These are phyloP conservation scores for Venturia pyrina DNA, from an alignment of 2,329 filamentous ascomycete species.

Conservation along the genomic window DNA sequence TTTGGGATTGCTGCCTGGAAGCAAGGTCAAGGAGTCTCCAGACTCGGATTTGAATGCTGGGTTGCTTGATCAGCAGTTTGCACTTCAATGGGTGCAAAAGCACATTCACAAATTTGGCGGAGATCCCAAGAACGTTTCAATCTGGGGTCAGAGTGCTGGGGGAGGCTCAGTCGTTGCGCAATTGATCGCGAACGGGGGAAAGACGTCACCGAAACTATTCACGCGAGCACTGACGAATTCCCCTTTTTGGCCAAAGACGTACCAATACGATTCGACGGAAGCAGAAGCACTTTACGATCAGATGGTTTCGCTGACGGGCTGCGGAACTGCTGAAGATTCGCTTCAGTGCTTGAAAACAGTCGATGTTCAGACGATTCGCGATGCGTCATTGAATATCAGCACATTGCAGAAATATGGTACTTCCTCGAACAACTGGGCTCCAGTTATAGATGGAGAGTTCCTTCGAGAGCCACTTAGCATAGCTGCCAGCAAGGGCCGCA, in stretches of 20 bases:
- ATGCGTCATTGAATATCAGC: constrained; percentile 41
- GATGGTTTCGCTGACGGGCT: constrained; percentile 39
- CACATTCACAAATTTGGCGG: constrained; percentile 47
- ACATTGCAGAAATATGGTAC: constrained; percentile 44
- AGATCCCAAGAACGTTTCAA: constrained; percentile 41
- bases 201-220: constrained; percentile 37
- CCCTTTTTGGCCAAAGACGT: constrained; percentile 52
- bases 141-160: constrained; percentile 47
- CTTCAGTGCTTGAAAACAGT: constrained; percentile 45
- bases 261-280: constrained; percentile 40
- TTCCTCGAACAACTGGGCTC: constrained; percentile 49
- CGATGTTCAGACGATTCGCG: constrained; percentile 43
- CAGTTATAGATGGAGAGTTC: constrained; percentile 49
- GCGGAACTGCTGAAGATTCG: constrained; percentile 31
- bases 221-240: constrained; percentile 40
- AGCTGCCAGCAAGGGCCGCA: constrained; percentile 26
- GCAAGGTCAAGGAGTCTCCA: constrained; percentile 33
- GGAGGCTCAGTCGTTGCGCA: constrained; percentile 45
- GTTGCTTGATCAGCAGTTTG: constrained; percentile 42
- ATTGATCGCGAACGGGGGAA: constrained; percentile 38
- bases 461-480: constrained; percentile 38
- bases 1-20: constrained; percentile 45
- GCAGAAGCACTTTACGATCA: constrained; percentile 42
- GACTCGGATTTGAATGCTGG: constrained; percentile 42
- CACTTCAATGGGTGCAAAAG: constrained; percentile 44